Conservation (phyloP, 129 eudicot genomes). For the Apium graveolens region DNA sequence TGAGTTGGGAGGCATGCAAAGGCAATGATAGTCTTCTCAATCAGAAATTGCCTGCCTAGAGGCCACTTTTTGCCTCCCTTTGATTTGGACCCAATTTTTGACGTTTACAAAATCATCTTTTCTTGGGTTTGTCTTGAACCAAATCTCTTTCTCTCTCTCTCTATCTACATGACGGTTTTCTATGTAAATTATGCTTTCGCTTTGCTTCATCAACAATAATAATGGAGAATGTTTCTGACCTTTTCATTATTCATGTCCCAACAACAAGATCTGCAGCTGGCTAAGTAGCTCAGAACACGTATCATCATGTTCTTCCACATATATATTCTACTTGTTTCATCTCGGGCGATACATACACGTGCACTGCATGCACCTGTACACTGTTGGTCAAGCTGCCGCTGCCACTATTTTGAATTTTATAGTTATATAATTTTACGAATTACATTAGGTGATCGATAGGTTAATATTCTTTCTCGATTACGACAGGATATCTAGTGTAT, state of each 20-base stretch:
- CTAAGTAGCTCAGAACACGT: not conserved
- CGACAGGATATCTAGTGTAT: too few species aligned
- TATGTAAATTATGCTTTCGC: not conserved
- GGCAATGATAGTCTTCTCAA: constrained; percentile 4
- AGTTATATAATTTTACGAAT: too few species aligned
- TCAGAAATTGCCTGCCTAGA: constrained; percentile 5
- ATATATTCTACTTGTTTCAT: not conserved
- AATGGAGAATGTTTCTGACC: not conserved
- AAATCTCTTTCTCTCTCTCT: not conserved
- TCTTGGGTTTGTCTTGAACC: not conserved
- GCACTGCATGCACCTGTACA: not conserved
- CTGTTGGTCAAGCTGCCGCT: not conserved
- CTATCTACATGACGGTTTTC: not conserved
- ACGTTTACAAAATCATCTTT: not conserved
- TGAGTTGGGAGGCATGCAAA: not conserved
- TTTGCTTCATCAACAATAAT: constrained; percentile 1
- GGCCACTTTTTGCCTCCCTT: not conserved
- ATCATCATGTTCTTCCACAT: not conserved
- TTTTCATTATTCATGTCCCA: constrained; percentile 4
- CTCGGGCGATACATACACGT: not conserved
- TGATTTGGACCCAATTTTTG: not conserved
- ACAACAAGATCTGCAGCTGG: constrained; percentile 6
- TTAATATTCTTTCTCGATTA: too few species aligned
- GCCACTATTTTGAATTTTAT: too few species aligned
- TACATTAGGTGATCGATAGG: too few species aligned